A percentile compares a stretch with the other conserved stretches of the same genome.
Conservation (phyloP, 78 protist genomes). For the Monosiga brevicollis region DNA sequence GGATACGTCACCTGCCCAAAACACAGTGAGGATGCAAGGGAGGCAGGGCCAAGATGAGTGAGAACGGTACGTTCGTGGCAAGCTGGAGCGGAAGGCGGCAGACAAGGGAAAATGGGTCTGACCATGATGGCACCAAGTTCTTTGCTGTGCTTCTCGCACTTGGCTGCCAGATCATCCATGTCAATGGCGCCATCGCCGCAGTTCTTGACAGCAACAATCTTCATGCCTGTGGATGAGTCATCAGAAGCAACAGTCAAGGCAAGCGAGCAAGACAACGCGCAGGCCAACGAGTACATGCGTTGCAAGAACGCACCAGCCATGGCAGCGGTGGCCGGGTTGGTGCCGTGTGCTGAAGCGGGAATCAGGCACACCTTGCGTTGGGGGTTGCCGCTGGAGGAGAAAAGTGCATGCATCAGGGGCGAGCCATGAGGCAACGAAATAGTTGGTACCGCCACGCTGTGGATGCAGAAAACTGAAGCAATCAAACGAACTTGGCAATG, state of each 20-base stretch:
- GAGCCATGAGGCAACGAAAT: too few species aligned
- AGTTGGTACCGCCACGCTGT: too few species aligned
- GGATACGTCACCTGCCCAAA: constrained; percentile 90
- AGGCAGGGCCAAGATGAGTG: too few species aligned
- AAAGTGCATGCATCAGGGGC: too few species aligned
- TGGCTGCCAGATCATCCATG: constrained; percentile 49
- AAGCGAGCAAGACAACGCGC: neutral
- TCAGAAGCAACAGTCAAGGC: neutral
- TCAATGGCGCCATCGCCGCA: constrained; percentile 77
- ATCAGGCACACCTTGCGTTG: constrained; percentile 92
- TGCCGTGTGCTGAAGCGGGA: constrained; percentile 96
- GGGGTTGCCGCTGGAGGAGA: constrained; percentile 38
- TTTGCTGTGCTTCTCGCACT: constrained; percentile 25
- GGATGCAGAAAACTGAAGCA: neutral
- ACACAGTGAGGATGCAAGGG: too few species aligned
- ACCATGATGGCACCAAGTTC: constrained; percentile 81
- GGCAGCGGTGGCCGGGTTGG: constrained; percentile 96
- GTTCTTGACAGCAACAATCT: constrained; percentile 52
- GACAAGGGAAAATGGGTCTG: too few species aligned
- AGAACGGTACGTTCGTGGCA: too few species aligned
- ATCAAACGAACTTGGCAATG: constrained; percentile 20
- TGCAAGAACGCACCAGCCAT: constrained; percentile 66
- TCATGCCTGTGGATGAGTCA: neutral
- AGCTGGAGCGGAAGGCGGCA: too few species aligned
- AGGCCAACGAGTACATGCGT: constrained; percentile 32